phyloP scores from a whole-genome alignment of 495 filamentous ascomycete species.

The Emericellopsis terricola region DNA sequence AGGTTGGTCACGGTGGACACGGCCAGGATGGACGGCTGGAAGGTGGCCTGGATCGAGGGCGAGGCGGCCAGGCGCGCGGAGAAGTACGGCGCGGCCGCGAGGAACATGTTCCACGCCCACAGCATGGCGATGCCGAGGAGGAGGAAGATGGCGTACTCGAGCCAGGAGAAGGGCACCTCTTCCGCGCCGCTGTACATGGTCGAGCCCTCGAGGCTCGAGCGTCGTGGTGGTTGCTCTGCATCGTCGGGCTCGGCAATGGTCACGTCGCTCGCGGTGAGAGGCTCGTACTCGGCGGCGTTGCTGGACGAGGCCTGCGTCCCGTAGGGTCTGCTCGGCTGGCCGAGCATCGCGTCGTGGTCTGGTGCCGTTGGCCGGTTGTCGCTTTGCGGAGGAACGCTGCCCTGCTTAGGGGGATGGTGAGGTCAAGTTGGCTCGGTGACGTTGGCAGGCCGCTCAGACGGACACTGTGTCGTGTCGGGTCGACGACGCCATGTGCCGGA shows the following conservation, averaged over 20 bases:
- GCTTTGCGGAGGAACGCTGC: no score
- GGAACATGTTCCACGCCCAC: slow-evolving; percentile 99
- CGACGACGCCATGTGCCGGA: no score
- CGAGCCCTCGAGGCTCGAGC: background rate
- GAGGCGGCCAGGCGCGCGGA: slow-evolving; percentile 57
- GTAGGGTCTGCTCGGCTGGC: no score
- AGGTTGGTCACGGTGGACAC: slow-evolving; percentile 73
- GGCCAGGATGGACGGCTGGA: slow-evolving; percentile 77
- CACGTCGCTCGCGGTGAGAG: slow-evolving; percentile 1
- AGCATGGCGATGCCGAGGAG: slow-evolving; percentile 87
- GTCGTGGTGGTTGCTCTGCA: no score
- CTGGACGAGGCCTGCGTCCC: no score
- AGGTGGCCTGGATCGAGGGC: slow-evolving; percentile 55
- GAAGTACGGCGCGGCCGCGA: slow-evolving; percentile 90
- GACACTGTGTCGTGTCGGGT: no score
- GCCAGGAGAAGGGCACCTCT: slow-evolving; percentile 43
- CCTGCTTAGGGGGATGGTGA: no score
- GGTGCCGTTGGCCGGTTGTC: no score
- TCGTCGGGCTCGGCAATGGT: no score
- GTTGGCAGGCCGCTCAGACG: no score
- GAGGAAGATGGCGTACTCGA: slow-evolving; percentile 72
- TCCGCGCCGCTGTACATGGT: slow-evolving; percentile 10
- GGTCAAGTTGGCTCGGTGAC: no score
- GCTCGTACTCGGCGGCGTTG: slow-evolving; percentile 3
- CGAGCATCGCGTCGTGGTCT: no score